Evolutionary conservation across 257 asterid species (phyloP), one percentile per base, ranked within the genome.

Genomic region (Schizonepeta tenuifolia): DNA sequence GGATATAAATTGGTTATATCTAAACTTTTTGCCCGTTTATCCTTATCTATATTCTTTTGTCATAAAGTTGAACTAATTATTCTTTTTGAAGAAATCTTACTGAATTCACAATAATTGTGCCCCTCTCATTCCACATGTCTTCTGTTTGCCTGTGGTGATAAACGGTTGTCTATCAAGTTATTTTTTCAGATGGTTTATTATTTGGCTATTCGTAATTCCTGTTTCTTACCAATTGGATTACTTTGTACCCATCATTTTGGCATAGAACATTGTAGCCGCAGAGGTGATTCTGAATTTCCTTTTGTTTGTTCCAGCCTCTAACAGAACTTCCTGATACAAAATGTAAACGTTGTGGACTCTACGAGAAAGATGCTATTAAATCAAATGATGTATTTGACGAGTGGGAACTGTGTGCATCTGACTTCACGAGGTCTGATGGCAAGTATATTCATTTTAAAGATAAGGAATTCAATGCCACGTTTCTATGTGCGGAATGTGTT

Each of bases 311-410:
- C 43, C 89, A 92, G 98, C 94, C 98, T 71, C 79, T 92, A 58
- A 85, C 90, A 13, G 84, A 83, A 71, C 82, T 92, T 54, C 57
- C 35, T 59, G 82, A 77, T 44, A 75, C 70, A 56, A 90, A 90
- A 80, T 92, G 98, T 84, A 90, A 88, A 75, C 88, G 97, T 1
- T 92, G 98, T 67, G 97, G 98, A 58, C 21, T 92, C 69, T 92
- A 88, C 55, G 98, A 90, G 83, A 71, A 83, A 72, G 95, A 88
- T 78, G 59, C 85, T n/a, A 33, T 92, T 60, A 80, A 65, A 63
- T 40, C 91, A 47, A 88, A 83, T 2, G 90, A 83, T 65, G 80
- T 81, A 56, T 84, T 88, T 62, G 96, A 88, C 47, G 97, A 92
- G 72, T 92, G 98, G 97, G 98, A 92, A 80, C 71, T 90, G 17